Base-by-base conservation (phyloP, 176 grass and related monocot genomes). In the Oryza glumipatula region DNA sequence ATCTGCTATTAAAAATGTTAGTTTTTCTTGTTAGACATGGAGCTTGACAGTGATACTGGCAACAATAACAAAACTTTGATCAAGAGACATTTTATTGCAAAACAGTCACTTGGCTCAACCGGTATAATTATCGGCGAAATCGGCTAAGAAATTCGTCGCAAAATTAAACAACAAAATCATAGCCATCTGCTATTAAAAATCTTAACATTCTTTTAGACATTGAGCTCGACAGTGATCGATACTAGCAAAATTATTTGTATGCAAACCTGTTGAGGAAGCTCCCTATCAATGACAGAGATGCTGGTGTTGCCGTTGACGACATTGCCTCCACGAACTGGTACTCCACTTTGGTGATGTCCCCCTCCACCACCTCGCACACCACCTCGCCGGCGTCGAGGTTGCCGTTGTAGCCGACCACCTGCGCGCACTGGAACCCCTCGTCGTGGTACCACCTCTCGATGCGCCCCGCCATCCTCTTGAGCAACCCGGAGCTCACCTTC, bases 381-480 rank as follows among this genome's bases (percentile, higher is more conserved):
- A 98, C 93, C 41, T 98, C 92, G 21, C 68, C 91, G 9, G 96
- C 89, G 81, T 98, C 90, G 54, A 98, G 88, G 58, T 98, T 95
- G 56, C 91, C 93, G 21, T 47, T 2, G 45, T 94, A 98, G 65
- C 92, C 90, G 9, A 98, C 93, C 17, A 95, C 93, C 85, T 95
- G 93, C 6, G 93, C 96, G 9, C 96, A 96, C 11, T 89, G 91
- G 41, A 95, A 98, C 32, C 96, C 96, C 83, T 98, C 96, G 14
- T 94, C 90, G 65, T 95, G 87, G 82, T 98, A 98, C 96, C 96
- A 98, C 35, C 84, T 93, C 85, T 95, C 93, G 6, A 95, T 89
- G 22, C 87, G 88, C 44, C 95, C 89, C 79, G 93, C 78, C 77
- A 98, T 98, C 91, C 88, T 90, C 91, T 95, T 93, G 54, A 95